phyloP scores from a whole-genome alignment of 768 basidiomycete genomes.

The Basidioascus undulatus region DNA sequence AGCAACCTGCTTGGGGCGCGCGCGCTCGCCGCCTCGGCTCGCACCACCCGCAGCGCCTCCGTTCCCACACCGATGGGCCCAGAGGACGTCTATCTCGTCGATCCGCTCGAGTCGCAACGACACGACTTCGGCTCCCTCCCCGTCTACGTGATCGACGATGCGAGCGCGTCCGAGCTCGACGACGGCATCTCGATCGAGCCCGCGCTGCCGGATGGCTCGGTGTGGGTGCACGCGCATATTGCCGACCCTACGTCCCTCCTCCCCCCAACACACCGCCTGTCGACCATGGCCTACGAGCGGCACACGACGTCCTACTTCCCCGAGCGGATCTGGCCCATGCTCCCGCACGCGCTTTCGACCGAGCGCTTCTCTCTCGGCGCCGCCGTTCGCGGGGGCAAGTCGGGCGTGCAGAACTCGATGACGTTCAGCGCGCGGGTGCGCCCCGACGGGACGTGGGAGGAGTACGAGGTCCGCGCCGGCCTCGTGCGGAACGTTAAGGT shows the following conservation, averaged over 20 bases:
- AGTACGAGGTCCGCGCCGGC: constrained; percentile 44
- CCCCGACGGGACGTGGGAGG: constrained; percentile 35
- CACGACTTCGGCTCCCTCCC: constrained; percentile 63
- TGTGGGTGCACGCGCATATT: constrained; percentile 76
- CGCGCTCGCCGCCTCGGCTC: neutral
- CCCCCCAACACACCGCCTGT: constrained; percentile 39
- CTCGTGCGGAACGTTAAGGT: constrained; percentile 41
- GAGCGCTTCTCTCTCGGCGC: constrained; percentile 27
- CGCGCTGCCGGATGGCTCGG: constrained; percentile 24
- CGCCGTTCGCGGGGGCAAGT: constrained; percentile 10
- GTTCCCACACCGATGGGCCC: neutral
- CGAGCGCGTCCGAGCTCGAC: constrained; percentile 59
- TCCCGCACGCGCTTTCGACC: too few species aligned
- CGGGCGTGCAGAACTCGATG: constrained; percentile 32
- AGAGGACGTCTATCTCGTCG: constrained; percentile 17
- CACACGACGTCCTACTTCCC: constrained; percentile 37
- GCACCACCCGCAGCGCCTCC: neutral
- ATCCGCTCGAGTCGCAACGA: constrained; percentile 43
- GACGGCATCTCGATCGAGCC: constrained; percentile 70
- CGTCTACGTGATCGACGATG: constrained; percentile 72
- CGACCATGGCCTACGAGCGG: constrained; percentile 30
- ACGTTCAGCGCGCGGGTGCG: constrained; percentile 59
- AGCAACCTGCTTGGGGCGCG: constrained; percentile 1
- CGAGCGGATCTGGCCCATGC: constrained; percentile 40
- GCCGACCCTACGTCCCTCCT: constrained; percentile 73